Evolutionary conservation across 2,329 filamentous ascomycete genomes (phyloP).

Genomic region (Truncatella angustata): DNA sequence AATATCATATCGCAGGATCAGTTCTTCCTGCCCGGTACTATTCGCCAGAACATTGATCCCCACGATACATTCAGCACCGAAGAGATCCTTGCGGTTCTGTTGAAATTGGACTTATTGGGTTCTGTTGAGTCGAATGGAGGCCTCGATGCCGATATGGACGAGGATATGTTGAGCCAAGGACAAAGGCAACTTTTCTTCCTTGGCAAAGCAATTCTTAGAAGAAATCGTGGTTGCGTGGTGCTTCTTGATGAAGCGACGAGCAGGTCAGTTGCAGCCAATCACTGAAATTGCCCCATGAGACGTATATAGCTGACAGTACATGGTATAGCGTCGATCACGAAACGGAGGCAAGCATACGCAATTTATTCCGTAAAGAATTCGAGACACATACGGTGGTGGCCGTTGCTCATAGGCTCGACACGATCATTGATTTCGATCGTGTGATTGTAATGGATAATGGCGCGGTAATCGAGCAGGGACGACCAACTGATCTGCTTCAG

Average conservation of each 20-base stretch:
- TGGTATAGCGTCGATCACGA: conserved; percentile 16
- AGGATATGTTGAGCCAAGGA: conserved; percentile 36
- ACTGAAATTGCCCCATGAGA: not conserved
- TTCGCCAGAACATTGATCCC: conserved; percentile 50
- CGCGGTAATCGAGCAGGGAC: conserved; percentile 38
- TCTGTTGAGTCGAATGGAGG: conserved; percentile 37
- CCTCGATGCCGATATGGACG: conserved; percentile 31
- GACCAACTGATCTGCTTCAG: conserved; percentile 11
- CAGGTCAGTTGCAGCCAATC: conserved; percentile 18
- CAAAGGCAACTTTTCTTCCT: conserved; percentile 51
- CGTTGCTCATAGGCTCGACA: conserved; percentile 29
- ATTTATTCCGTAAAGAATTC: conserved; percentile 17
- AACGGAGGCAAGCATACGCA: conserved; percentile 13
- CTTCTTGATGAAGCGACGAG: conserved; percentile 44
- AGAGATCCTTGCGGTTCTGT: conserved; percentile 40
- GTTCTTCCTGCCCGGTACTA: conserved; percentile 44
- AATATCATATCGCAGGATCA: conserved; percentile 50
- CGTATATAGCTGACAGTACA: not conserved
- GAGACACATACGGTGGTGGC: conserved; percentile 43
- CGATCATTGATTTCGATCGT: conserved; percentile 45
- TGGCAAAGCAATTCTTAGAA: conserved; percentile 41
- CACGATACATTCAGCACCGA: conserved; percentile 33
- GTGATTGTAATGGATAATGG: conserved; percentile 51
- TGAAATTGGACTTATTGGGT: conserved; percentile 44
- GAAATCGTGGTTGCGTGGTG: conserved; percentile 34